These are phyloP conservation scores for Saussurea involucrata DNA, from an alignment of 129 eudicot species.

Conservation along the genomic window DNA sequence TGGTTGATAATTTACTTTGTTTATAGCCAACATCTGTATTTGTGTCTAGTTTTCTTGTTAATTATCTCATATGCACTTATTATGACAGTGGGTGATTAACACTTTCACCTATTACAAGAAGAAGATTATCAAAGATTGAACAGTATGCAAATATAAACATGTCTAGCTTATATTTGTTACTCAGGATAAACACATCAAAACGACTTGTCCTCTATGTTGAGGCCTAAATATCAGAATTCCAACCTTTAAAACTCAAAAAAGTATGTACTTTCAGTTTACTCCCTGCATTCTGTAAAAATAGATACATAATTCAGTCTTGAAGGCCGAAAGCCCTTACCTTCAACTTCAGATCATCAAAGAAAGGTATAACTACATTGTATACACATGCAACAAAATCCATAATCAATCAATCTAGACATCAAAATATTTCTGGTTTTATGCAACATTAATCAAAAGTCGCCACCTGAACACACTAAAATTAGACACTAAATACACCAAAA, in stretches of 20 bases:
- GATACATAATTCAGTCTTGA: background rate
- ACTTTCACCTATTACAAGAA: background rate
- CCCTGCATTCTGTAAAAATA: slow-evolving; percentile 3
- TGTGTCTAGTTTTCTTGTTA: background rate
- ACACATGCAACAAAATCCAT: slow-evolving; percentile 7
- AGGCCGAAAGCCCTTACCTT: background rate
- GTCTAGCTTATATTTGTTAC: background rate
- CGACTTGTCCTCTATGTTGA: background rate
- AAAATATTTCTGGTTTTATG: background rate
- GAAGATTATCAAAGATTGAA: background rate
- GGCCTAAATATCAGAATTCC: slow-evolving; percentile 1
- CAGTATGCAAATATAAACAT: slow-evolving; percentile 2
- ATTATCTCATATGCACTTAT: background rate
- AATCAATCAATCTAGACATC: background rate
- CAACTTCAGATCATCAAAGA: slow-evolving; percentile 12
- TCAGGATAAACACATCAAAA: background rate
- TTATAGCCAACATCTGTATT: background rate
- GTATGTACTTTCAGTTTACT: background rate
- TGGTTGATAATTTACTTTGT: background rate
- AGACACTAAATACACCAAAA: background rate
- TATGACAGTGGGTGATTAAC: background rate
- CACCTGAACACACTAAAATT: background rate
- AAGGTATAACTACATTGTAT: background rate
- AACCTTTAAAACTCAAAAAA: background rate
- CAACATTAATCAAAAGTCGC: background rate